A percentile compares a stretch with the other conserved stretches of the same genome.
Conservation (phyloP, 257 asterid species). For the Gentiana dahurica region DNA sequence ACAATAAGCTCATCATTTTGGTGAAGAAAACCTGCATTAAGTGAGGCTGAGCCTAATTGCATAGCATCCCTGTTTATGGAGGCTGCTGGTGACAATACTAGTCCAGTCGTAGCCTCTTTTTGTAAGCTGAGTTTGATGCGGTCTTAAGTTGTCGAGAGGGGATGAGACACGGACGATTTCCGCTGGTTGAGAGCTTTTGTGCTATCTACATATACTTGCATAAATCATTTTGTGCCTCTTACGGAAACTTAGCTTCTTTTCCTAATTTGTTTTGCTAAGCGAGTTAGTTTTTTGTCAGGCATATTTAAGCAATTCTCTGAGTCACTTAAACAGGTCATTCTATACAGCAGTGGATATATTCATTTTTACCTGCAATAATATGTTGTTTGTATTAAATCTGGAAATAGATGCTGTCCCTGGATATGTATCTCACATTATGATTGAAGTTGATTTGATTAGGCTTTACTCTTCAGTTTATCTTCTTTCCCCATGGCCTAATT, state of each 20-base stretch:
- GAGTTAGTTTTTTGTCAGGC: no score
- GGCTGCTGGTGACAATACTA: not conserved
- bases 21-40: not conserved
- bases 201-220: not conserved
- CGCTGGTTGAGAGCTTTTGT: no score
- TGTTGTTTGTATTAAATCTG: not conserved
- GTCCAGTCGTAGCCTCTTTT: not conserved
- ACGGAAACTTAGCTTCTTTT: no score
- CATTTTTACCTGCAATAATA: no score
- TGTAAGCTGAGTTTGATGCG: not conserved
- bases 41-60: no score
- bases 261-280: no score
- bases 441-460: not conserved
- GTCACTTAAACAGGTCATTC: no score
- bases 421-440: not conserved
- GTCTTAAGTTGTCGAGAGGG: no score
- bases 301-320: no score
- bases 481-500: constrained; percentile 3
- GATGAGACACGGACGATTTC: no score
- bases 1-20: not conserved
- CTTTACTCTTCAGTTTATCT: not conserved
- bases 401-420: not conserved
- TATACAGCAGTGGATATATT: no score
- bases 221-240: not conserved
- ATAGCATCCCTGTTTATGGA: not conserved